Evolutionary conservation across 305 asterid genomes (phyloP), one percentile per base, ranked within the genome.

Genomic region (Rubia balearica): DNA sequence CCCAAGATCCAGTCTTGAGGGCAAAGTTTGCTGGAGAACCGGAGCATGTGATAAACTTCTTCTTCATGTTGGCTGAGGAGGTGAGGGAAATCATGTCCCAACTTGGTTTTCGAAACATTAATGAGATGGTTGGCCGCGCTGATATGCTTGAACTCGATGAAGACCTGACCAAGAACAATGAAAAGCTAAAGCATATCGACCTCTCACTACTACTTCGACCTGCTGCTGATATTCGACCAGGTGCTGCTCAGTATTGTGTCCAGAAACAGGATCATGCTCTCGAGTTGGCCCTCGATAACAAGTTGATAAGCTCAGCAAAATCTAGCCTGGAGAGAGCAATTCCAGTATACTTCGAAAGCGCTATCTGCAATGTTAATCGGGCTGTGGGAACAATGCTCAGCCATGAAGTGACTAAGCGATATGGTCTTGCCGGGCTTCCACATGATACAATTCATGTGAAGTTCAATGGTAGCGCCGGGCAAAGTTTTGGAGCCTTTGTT

Each of bases 311-410:
- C 8, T 79, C 85, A 71, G 86, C 96, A 63, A 85, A 81, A 75
- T 89, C 91, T 63, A 97, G 97, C 22, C 78, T 95, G 79, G 96
- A 91, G 45, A 95, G 73, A 82, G 73, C 88, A 75, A 76, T 91
- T 72, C 96, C 99, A 0, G 97, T 95, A 17, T 95, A 95, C 79
- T 81, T 92, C 38, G 99, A 95, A 74, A 82, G 94, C 11, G 85
- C 88, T 43, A 90, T 95, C 78, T 87, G 90, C 87, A 95, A 95
- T 71, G 88, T 88, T 27, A 95, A 95, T 79, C 92, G 99, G 42
- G 96, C 99, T 2, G 99, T 92, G 66, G 98, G 99, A 65, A 91
- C 99, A 57, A 95, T 91, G 99, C 90, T 95, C 68, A 95, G 98
- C 80, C 99, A 95, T 42, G 92, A 91, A 82, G 96, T 95, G 72